These are phyloP conservation scores for Podila verticillata DNA, from an alignment of 192 early-diverging fungal genomes.

Conservation along the genomic window DNA sequence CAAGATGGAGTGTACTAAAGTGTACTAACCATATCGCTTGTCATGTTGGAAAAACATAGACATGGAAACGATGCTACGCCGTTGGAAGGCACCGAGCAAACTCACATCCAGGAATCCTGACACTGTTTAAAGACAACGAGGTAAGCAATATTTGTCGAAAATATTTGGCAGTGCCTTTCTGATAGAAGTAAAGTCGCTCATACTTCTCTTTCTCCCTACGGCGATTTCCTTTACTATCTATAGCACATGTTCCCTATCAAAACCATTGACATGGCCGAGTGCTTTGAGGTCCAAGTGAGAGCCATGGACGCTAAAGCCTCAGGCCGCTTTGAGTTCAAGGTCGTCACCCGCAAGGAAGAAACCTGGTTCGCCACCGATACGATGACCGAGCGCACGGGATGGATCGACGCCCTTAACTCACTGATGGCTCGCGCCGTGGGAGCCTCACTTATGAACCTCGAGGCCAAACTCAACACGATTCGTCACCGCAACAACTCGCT, in stretches of 20 bases:
- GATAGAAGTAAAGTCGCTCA: too few species aligned
- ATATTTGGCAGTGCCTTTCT: too few species aligned
- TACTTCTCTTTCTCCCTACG: too few species aligned
- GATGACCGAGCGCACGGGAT: slow-evolving; percentile 53
- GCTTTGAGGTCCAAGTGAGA: slow-evolving; percentile 55
- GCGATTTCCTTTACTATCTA: neutral
- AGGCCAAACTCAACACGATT: slow-evolving; percentile 48
- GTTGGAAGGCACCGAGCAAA: slow-evolving; percentile 59
- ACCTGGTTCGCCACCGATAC: slow-evolving; percentile 59
- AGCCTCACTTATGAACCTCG: slow-evolving; percentile 54
- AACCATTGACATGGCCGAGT: slow-evolving; percentile 62
- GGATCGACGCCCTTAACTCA: slow-evolving; percentile 58
- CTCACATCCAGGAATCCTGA: slow-evolving; percentile 56
- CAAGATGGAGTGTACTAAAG: neutral
- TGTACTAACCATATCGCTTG: neutral
- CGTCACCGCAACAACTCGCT: slow-evolving; percentile 40
- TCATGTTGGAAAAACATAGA: slow-evolving; percentile 20
- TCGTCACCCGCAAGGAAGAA: slow-evolving; percentile 58
- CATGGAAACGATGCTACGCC: slow-evolving; percentile 62
- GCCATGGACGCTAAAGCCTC: slow-evolving; percentile 51
- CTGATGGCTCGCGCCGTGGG: slow-evolving; percentile 61
- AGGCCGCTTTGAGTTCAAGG: slow-evolving; percentile 58
- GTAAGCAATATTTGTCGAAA: slow-evolving; percentile 21
- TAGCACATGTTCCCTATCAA: slow-evolving; percentile 55
- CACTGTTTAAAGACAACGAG: slow-evolving; percentile 64